phyloP scores from a whole-genome alignment of 2,329 filamentous ascomycete genomes.

The Lachnellula hyalina region DNA sequence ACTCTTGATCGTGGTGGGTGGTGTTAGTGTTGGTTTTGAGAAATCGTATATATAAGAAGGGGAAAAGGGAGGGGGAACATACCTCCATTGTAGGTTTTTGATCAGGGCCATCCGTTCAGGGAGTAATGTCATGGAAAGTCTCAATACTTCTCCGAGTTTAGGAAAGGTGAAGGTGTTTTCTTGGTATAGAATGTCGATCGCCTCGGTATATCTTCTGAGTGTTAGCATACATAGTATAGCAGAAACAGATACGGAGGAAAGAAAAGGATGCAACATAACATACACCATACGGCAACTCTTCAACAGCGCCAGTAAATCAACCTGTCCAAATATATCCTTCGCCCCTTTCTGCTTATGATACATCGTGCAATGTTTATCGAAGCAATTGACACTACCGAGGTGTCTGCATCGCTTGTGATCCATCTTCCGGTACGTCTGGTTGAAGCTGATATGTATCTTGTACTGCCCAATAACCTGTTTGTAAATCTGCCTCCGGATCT shows the following conservation, averaged over 20 bases:
- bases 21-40: too few relatives aligned
- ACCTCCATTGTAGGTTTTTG: slow-evolving; percentile 8
- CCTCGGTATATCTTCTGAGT: slow-evolving; percentile 13
- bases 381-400: background rate
- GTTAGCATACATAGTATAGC: background rate
- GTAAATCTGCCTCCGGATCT: slow-evolving; percentile 13
- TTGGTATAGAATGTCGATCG: slow-evolving; percentile 12
- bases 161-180: slow-evolving; percentile 14
- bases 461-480: slow-evolving; percentile 11
- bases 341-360: slow-evolving; percentile 6
- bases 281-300: slow-evolving; percentile 15
- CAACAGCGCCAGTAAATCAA: slow-evolving; percentile 7
- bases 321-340: slow-evolving; percentile 6
- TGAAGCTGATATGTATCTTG: slow-evolving; percentile 12
- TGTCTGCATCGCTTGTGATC: slow-evolving; percentile 6
- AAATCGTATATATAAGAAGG: too few relatives aligned
- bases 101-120: slow-evolving; percentile 12
- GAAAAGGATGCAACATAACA: slow-evolving; percentile 6
- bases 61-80: background rate
- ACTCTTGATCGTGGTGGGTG: too few relatives aligned
- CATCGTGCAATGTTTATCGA: background rate
- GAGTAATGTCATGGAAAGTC: slow-evolving; percentile 11
- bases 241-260: background rate
- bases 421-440: slow-evolving; percentile 7
- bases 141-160: slow-evolving; percentile 6